Evolutionary conservation across 441 rosid genomes (phyloP).

Genomic region (Erodium trifolium): DNA sequence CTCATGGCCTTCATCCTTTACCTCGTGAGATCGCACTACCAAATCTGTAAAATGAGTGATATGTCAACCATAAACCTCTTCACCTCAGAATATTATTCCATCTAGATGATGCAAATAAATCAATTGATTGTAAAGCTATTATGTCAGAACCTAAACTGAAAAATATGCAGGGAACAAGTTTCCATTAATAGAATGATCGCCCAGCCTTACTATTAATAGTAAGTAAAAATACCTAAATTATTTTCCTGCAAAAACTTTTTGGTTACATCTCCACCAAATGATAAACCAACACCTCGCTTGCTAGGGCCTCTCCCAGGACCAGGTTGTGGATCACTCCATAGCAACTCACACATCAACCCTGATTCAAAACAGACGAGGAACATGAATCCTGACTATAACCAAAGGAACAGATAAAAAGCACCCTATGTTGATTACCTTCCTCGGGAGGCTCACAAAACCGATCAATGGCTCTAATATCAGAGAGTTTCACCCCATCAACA

Average conservation of each 20-base stretch:
- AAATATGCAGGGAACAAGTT: neutral
- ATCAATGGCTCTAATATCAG: conserved; percentile 74
- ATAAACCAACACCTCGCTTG: conserved; percentile 95
- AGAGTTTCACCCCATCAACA: conserved; percentile 86
- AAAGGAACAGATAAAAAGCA: neutral
- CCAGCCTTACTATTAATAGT: conserved; percentile 3
- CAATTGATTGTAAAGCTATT: neutral
- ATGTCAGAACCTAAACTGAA: neutral
- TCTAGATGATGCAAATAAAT: neutral
- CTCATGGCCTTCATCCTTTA: conserved; percentile 96
- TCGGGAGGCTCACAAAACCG: conserved; percentile 97
- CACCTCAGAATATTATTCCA: neutral
- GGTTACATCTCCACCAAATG: conserved; percentile 92
- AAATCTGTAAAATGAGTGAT: conserved; percentile 44
- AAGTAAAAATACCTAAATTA: conserved; percentile 51
- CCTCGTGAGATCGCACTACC: conserved; percentile 91
- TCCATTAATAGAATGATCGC: neutral
- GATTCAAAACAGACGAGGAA: conserved; percentile 16
- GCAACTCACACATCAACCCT: conserved; percentile 94
- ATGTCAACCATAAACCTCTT: neutral
- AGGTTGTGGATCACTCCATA: conserved; percentile 99
- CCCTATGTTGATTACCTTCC: conserved; percentile 52
- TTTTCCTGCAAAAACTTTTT: conserved; percentile 76
- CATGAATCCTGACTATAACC: neutral
- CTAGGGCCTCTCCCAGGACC: conserved; percentile 95